Conservation (phyloP, 116 monocot genomes). For the Iris pallida region DNA sequence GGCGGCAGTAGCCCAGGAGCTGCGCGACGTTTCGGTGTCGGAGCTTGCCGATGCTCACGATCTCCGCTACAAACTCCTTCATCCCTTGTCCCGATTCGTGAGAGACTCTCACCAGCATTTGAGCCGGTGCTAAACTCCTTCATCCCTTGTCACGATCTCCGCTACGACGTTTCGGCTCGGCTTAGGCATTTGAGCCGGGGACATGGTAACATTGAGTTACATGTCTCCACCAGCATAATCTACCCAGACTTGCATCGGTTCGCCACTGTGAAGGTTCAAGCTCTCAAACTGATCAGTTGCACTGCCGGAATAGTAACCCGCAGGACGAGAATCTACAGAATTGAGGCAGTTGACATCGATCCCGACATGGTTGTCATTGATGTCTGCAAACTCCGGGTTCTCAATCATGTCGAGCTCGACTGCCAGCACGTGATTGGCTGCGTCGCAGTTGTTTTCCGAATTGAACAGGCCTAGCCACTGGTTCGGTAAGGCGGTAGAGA, state of each 20-base stretch:
- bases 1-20: slow-evolving; percentile 1
- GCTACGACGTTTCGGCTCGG: no score
- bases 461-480: slow-evolving; percentile 10
- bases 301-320: neutral
- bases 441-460: neutral
- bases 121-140: no score
- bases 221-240: neutral
- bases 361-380: slow-evolving; percentile 14
- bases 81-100: slow-evolving; percentile 9
- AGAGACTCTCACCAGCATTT: no score
- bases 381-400: slow-evolving; percentile 1
- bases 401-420: slow-evolving; percentile 5
- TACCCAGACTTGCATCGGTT: slow-evolving; percentile 13
- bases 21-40: slow-evolving; percentile 7
- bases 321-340: neutral
- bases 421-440: slow-evolving; percentile 2
- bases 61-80: slow-evolving; percentile 9
- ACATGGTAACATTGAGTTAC: slow-evolving; percentile 9
- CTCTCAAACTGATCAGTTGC: neutral
- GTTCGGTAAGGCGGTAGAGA: neutral
- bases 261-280: slow-evolving; percentile 5
- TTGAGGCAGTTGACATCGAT: slow-evolving; percentile 5
- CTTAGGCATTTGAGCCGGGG: neutral
- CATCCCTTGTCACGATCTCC: no score
- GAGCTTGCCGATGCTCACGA: slow-evolving; percentile 9